Percentiles rank a stretch among this genome's conserved stretches.
These are phyloP conservation scores for Actinomortierella wolfii DNA, from an alignment of 371 early-diverging fungal genomes.

Conservation along the genomic window DNA sequence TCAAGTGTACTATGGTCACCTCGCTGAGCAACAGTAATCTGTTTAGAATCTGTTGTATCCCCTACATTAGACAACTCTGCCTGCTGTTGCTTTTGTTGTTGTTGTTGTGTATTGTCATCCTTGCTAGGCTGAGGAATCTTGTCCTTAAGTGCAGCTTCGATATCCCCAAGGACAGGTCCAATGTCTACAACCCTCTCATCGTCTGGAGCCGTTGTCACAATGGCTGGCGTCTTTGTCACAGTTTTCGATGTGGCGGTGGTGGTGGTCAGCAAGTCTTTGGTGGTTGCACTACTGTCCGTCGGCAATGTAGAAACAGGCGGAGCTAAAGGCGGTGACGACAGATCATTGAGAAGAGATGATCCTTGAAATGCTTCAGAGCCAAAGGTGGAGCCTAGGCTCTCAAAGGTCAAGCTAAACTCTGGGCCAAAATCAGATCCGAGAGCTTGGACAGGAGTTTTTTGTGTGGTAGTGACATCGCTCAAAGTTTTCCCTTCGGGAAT, in stretches of 20 bases:
- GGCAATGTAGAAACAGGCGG: background rate
- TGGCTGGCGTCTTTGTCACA: background rate
- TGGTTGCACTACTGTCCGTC: background rate
- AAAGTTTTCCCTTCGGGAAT: constrained; percentile 5
- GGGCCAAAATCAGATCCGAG: constrained; percentile 5
- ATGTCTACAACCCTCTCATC: background rate
- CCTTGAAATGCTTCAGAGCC: constrained; percentile 5
- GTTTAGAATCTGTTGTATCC: no score
- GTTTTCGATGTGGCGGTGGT: background rate
- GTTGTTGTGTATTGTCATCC: constrained; percentile 4
- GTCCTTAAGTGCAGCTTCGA: constrained; percentile 5
- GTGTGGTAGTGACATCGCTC: constrained; percentile 12
- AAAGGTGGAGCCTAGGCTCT: background rate
- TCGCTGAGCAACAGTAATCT: no score
- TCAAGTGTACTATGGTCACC: no score
- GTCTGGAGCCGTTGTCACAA: background rate
- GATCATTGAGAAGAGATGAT: no score
- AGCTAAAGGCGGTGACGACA: background rate
- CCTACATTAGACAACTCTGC: no score
- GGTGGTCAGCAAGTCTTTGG: background rate
- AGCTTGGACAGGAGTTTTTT: background rate
- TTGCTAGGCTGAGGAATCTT: constrained; percentile 13
- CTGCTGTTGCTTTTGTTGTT: constrained; percentile 4
- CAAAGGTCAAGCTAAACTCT: background rate
- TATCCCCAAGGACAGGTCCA: constrained; percentile 6